Evolutionary conservation across 2,329 filamentous ascomycete species (phyloP), one percentile per base, ranked within the genome.

Genomic region (Chaetomiaceae sp.): DNA sequence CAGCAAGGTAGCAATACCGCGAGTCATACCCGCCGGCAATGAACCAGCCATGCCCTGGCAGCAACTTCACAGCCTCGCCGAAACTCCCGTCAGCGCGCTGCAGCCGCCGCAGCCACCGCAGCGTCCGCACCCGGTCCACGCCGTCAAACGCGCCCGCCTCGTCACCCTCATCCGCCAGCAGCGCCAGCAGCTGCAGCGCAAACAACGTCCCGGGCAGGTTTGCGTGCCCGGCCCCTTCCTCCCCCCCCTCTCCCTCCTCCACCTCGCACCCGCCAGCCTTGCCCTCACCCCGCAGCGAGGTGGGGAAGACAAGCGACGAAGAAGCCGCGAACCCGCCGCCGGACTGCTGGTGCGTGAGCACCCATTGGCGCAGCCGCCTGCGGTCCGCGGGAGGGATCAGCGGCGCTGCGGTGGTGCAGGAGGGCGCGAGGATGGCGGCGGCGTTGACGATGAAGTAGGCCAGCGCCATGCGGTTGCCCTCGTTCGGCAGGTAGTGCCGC

Each of bases 131-230:
- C 47, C 87, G 76, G 51, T 83, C 75, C 7, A 98, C 83, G 2
- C 81, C 75, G 3, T 70, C 67, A 56, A 88, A 76, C 0, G 75
- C 74, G 2, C 63, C 57, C 12, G 58, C 62, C 3, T 67, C 70
- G 9, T 49, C 48, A 0, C 60, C 61, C 7, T 68, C 65, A 6
- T 65, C 64, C 0, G 71, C 69, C 1, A 74, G 61, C 2, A 76
- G 55, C 0, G 84, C 75, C 20, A 98, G 69, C 8, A 84, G 74
- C 19, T 88, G 72, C 35, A 98, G 73, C 0, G 91, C 90, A 66
- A 97, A 96, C 63, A 86, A 91, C 0, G 90, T 96, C 1, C 88
- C 88, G 0, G 90, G 85, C 14, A 97, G 68, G 64, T 91, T 95
- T 1, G 90, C 74, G 59, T 59, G 69, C 72, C 56, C 72, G 47